Evolutionary conservation across 225 moss, liverwort and hornwort genomes (phyloP), one percentile per base, ranked within the genome.

Genomic region (Asterella californica): DNA sequence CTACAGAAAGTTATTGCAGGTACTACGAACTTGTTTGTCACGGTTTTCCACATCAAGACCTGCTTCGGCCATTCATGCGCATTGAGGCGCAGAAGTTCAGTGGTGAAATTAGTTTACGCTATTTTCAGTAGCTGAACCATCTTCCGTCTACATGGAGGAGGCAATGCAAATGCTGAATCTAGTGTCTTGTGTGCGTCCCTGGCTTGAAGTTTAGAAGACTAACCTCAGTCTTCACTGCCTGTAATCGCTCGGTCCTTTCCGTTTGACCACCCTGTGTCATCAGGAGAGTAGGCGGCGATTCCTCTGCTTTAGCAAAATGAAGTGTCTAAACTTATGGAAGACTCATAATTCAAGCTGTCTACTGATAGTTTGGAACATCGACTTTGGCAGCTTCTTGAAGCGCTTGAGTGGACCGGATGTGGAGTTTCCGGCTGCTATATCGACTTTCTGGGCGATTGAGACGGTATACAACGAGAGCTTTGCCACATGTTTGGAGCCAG

Each of bases 401-500:
- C 79, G 89, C 54, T 48, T 96, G 76, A 84, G 87, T 79, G 86
- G 67, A 15, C 78, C 79, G 5, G 80, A 83, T 76, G 88, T 87
- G 11, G 85, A 91, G 36, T 94, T 91, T 4, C 57, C 87, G 77
- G 90, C 89, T 62, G 91, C 84, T 34, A 55, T 94, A 10, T 77
- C 87, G 29, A 83, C 84, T 63, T 90, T 94, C 62, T 96, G 96
- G 94, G 64, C 90, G 15, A 94, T 94, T 30, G 96, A 96, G 81
- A 76, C 84, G 80, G 91, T 93, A n/a, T 96, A 96, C 86, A 88
- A 83, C 29, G 87, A 83, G 48, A 93, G 93, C 81, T 94, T 96
- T 77, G 92, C 86, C 83, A 91, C 88, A 65, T 96, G 96, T 72
- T 64, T 94, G 80, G 86, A 87, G 70, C 78, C 86, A 45, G 90